Conservation (phyloP, 2,329 filamentous ascomycete genomes). For the Chaetomium globosum region DNA sequence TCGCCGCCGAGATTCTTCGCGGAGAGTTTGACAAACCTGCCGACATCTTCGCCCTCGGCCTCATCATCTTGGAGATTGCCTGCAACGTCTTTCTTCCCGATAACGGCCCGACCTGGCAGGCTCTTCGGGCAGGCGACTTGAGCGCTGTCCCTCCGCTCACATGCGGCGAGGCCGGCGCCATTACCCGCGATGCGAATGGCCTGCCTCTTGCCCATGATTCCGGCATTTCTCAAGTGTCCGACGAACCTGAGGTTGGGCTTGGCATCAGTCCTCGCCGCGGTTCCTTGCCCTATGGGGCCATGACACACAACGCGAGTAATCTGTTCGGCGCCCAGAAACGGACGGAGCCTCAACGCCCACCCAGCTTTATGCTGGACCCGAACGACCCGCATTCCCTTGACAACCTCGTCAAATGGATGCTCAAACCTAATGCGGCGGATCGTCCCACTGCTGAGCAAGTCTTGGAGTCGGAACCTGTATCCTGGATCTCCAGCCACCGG, state of each 20-base stretch:
- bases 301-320: conserved; percentile 45
- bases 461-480: conserved; percentile 70
- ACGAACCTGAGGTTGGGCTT: conserved; percentile 20
- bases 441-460: conserved; percentile 77
- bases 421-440: conserved; percentile 69
- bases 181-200: conserved; percentile 74
- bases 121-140: conserved; percentile 84
- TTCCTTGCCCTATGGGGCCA: conserved; percentile 35
- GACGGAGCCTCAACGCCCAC: conserved; percentile 63
- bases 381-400: conserved; percentile 76
- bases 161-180: conserved; percentile 70
- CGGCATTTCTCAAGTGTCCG: conserved; percentile 28
- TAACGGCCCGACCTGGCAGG: conserved; percentile 89
- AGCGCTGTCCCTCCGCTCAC: conserved; percentile 87
- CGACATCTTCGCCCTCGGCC: conserved; percentile 89
- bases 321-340: conserved; percentile 54
- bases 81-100: conserved; percentile 93
- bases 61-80: conserved; percentile 93
- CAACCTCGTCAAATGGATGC: conserved; percentile 84
- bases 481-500: conserved; percentile 76
- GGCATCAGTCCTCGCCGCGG: conserved; percentile 19
- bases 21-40: conserved; percentile 87
- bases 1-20: conserved; percentile 87
- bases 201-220: conserved; percentile 57
- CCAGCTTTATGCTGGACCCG: conserved; percentile 84